Base-by-base conservation (phyloP, 495 filamentous ascomycete genomes). In the Penicillium angulare region DNA sequence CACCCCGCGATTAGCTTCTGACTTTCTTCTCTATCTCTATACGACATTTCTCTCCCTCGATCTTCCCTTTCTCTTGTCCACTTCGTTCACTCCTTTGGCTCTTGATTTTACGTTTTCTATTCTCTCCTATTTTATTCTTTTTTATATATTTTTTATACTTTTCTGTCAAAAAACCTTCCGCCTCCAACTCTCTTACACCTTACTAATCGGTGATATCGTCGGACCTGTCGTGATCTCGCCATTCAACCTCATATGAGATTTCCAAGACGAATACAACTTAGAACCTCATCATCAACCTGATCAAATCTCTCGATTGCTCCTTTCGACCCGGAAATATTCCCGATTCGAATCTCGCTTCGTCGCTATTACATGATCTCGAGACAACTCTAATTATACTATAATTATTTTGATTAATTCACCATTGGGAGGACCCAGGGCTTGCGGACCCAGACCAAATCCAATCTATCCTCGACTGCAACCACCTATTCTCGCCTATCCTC, bases 1-100 rank as follows among this genome's bases (percentile, higher is more conserved):
- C 66, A 69, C 66, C 66, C 66, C 66, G 60, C 66, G 64, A 67
- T 69, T 67, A 67, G 66, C 64, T 63, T 60, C 56, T n/a, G n/a
- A n/a, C n/a, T n/a, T 34, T 42, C 33, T 16, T 57, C 55, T 64
- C 52, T 40, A 43, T 31, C 49, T 64, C 60, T 64, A 61, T 63
- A 61, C 51, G 47, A 55, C 47, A 45, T 58, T 46, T 49, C 48
- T 32, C 24, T 43, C 32, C 43, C 13, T 44, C 33, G n/a, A 47
- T 35, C 42, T 53, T 23, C 43, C 39, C 22, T 34, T 42, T 54
- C 46, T 52, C 39, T 33, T 47, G 31, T 59, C 53, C 59, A 47
- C 53, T 59, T 63, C 55, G 49, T 64, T 60, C 62, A 60, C 52
- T 54, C 54, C 60, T 65, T 66, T 64, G 60, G 41, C 39, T 64